These are phyloP conservation scores for Diaporthe helianthi DNA, from an alignment of 2,329 filamentous ascomycete genomes.

Conservation along the genomic window DNA sequence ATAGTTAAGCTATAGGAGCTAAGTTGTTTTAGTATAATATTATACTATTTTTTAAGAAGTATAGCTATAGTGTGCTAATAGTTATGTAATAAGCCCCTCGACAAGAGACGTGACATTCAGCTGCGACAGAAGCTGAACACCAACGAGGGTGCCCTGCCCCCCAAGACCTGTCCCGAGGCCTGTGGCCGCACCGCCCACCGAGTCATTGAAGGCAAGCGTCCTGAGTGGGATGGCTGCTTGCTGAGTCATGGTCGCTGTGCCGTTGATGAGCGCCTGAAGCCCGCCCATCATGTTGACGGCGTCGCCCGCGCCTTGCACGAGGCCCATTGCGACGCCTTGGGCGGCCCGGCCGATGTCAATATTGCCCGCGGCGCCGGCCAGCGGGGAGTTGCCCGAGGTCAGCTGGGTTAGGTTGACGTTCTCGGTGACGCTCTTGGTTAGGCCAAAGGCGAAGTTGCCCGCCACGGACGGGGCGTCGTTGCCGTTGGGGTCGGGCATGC, in stretches of 20 bases:
- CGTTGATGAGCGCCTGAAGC: slow-evolving; percentile 42
- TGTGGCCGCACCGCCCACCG: slow-evolving; percentile 44
- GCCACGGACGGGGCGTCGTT: slow-evolving; percentile 5
- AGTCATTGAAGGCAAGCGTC: slow-evolving; percentile 45
- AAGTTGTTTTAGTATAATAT: no score
- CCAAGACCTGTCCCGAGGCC: slow-evolving; percentile 47
- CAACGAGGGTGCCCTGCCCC: slow-evolving; percentile 43
- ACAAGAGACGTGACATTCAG: slow-evolving; percentile 23
- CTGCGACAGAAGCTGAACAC: slow-evolving; percentile 41
- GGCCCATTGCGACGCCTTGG: slow-evolving; percentile 45
- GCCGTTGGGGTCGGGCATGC: slow-evolving; percentile 19
- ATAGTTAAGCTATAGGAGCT: no score
- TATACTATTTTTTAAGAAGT: no score
- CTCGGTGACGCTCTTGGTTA: slow-evolving; percentile 39
- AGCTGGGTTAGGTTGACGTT: slow-evolving; percentile 35
- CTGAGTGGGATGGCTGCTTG: slow-evolving; percentile 34
- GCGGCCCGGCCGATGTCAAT: slow-evolving; percentile 42
- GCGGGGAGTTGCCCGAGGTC: neutral
- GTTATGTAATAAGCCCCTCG: neutral
- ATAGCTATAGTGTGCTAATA: no score
- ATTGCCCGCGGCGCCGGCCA: slow-evolving; percentile 4
- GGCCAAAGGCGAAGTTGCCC: slow-evolving; percentile 42
- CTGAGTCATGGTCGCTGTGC: slow-evolving; percentile 38
- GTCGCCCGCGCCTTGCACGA: slow-evolving; percentile 46
- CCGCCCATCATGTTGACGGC: slow-evolving; percentile 44